A percentile compares a stretch with the other conserved stretches of the same genome.
Conservation (phyloP, 2,329 filamentous ascomycete species). For the Aspergillus aculeatinus region DNA sequence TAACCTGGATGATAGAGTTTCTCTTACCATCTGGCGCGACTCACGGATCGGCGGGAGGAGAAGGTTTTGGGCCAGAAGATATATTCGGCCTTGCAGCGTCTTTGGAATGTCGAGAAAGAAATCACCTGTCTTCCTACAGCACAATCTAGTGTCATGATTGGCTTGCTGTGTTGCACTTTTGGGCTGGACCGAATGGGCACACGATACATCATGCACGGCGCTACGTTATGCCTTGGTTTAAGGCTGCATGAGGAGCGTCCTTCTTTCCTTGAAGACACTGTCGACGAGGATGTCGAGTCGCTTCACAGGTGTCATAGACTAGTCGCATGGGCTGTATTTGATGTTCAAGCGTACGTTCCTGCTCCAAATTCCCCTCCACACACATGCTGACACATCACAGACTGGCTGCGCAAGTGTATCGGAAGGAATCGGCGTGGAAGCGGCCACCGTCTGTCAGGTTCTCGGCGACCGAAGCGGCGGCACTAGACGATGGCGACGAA, state of each 20-base stretch:
- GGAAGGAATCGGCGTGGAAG: slow-evolving; percentile 20
- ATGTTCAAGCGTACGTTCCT: slow-evolving; percentile 22
- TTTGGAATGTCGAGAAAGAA: slow-evolving; percentile 21
- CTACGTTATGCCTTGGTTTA: slow-evolving; percentile 13
- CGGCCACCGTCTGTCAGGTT: slow-evolving; percentile 19
- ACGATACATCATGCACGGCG: slow-evolving; percentile 23
- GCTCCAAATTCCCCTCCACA: background rate
- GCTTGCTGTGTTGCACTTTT: slow-evolving; percentile 26
- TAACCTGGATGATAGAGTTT: slow-evolving; percentile 20
- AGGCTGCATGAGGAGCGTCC: slow-evolving; percentile 12
- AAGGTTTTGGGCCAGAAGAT: slow-evolving; percentile 22
- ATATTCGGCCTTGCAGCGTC: slow-evolving; percentile 21
- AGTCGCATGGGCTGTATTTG: slow-evolving; percentile 25
- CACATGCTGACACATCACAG: slow-evolving; percentile 13
- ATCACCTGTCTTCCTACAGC: slow-evolving; percentile 16
- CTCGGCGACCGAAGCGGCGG: slow-evolving; percentile 16
- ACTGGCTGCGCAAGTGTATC: slow-evolving; percentile 24
- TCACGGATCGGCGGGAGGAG: slow-evolving; percentile 25
- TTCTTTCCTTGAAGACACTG: slow-evolving; percentile 11
- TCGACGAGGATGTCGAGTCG: slow-evolving; percentile 1
- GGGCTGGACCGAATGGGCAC: slow-evolving; percentile 25
- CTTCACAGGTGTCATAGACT: slow-evolving; percentile 19
- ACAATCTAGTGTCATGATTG: slow-evolving; percentile 24
- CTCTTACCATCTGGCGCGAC: slow-evolving; percentile 23
- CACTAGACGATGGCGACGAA: slow-evolving; percentile 15